Evolutionary conservation across 2,329 filamentous ascomycete genomes (phyloP).

Genomic region (Tolypocladium cylindrosporum): DNA sequence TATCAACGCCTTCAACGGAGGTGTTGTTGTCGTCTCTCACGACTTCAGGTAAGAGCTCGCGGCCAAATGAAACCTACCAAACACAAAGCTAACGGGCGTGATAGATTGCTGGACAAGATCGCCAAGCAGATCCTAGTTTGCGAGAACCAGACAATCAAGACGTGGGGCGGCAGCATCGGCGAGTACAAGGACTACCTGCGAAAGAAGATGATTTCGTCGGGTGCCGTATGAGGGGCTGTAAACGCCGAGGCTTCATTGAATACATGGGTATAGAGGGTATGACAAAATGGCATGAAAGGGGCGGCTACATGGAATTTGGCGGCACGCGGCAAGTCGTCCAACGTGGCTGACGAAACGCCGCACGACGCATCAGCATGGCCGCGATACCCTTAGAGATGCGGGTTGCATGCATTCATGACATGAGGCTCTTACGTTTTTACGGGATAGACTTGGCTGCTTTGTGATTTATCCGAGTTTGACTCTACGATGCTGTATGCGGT

Average conservation of each 20-base stretch:
- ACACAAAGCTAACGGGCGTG: not conserved
- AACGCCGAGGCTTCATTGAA: conserved; percentile 10
- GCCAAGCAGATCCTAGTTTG: conserved; percentile 99
- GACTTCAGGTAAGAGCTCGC: conserved; percentile 76
- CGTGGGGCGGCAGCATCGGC: conserved; percentile 82
- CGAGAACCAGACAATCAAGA: conserved; percentile 88
- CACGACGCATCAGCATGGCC: conserved; percentile 17
- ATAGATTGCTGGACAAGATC: conserved; percentile 93
- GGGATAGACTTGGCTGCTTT: conserved; percentile 23
- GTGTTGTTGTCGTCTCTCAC: conserved; percentile 97
- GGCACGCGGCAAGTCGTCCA: conserved; percentile 9
- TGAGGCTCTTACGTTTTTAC: conserved; percentile 13
- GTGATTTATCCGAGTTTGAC: conserved; percentile 7
- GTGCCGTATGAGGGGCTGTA: conserved; percentile 60
- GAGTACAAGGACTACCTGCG: conserved; percentile 97
- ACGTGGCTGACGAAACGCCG: conserved; percentile 10
- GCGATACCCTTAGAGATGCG: conserved; percentile 19
- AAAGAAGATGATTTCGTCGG: conserved; percentile 93
- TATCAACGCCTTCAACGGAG: conserved; percentile 91
- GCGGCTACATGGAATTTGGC: conserved; percentile 5
- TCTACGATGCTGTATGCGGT: not conserved
- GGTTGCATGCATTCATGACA: conserved; percentile 13
- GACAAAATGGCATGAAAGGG: conserved; percentile 7
- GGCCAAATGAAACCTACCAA: rapidly evolving
- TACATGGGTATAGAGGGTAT: conserved; percentile 13